These are phyloP conservation scores for Aspergillus incahuasiensis DNA, from an alignment of 495 filamentous ascomycete genomes.

Conservation along the genomic window DNA sequence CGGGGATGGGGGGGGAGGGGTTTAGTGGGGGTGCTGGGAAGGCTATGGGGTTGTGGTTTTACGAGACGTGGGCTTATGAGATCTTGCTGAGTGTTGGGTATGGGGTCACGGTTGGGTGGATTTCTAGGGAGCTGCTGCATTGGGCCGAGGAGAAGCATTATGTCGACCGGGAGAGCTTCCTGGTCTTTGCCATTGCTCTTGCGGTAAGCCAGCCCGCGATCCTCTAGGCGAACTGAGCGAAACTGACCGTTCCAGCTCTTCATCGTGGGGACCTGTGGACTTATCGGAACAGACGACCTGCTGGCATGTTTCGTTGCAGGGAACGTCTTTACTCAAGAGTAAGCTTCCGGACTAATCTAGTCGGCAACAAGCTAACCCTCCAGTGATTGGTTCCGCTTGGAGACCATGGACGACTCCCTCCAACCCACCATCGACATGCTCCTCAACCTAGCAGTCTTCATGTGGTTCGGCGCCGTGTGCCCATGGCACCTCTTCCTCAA, in stretches of 20 bases:
- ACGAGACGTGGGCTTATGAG: constrained; percentile 80
- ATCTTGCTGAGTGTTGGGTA: constrained; percentile 77
- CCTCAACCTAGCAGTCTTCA: constrained; percentile 81
- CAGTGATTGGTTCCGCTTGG: constrained; percentile 84
- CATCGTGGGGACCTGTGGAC: constrained; percentile 78
- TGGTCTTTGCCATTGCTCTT: constrained; percentile 83
- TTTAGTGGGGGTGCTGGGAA: constrained; percentile 54
- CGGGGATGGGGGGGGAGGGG: no score
- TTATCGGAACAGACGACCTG: constrained; percentile 89
- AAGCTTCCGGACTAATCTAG: constrained; percentile 15
- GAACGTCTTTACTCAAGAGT: constrained; percentile 84
- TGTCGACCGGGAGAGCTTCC: constrained; percentile 85
- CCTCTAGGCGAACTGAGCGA: no score
- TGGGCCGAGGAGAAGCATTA: constrained; percentile 79
- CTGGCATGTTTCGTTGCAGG: constrained; percentile 92
- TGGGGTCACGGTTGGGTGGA: constrained; percentile 70
- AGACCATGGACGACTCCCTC: constrained; percentile 81
- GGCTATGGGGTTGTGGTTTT: constrained; percentile 80
- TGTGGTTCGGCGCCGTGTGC: constrained; percentile 87
- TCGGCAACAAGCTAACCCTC: constrained; percentile 9
- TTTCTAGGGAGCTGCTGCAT: constrained; percentile 76
- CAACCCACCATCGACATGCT: constrained; percentile 87
- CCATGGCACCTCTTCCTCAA: constrained; percentile 69
- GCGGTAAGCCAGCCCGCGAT: constrained; percentile 47
- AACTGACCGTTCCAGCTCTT: constrained; percentile 50